A percentile compares a stretch with the other conserved stretches of the same genome.
These are phyloP conservation scores for Cucumis sativus DNA, from an alignment of 306 rosid genomes.

Conservation along the genomic window DNA sequence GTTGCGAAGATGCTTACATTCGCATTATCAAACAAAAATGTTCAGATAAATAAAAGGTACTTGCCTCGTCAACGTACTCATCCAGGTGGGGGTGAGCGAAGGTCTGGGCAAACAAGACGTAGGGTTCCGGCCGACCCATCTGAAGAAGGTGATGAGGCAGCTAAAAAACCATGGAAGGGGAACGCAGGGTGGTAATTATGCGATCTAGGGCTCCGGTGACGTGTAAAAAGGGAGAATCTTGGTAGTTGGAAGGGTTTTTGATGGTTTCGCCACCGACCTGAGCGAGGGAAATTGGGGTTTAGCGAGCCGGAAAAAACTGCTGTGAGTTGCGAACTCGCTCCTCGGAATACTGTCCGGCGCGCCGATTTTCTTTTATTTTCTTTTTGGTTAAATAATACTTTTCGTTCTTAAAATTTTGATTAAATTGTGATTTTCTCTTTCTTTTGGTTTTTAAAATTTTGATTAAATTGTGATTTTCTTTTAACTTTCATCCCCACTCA, in stretches of 20 bases:
- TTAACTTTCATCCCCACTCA: too few relatives aligned
- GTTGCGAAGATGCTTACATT: neutral
- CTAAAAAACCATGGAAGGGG: neutral
- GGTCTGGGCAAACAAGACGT: conserved; percentile 73
- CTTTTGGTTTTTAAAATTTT: too few relatives aligned
- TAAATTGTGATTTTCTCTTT: too few relatives aligned
- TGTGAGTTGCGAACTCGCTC: neutral
- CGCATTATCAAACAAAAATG: neutral
- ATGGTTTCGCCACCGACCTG: neutral
- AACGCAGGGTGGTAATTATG: neutral
- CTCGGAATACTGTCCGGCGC: neutral
- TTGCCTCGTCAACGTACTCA: conserved; percentile 96
- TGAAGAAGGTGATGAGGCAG: neutral
- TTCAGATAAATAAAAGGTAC: neutral
- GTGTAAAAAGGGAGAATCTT: neutral
- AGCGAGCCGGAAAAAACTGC: neutral
- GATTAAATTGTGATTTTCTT: too few relatives aligned
- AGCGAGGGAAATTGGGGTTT: neutral
- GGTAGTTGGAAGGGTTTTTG: conserved; percentile 2
- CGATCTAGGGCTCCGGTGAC: neutral
- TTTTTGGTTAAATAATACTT: too few relatives aligned
- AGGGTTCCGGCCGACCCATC: conserved; percentile 97
- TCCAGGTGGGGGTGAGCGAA: conserved; percentile 87
- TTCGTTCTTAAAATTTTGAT: too few relatives aligned
- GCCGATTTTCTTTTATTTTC: neutral